phyloP scores from a whole-genome alignment of 208 protist genomes.

The Acanthamoeba lenticulata region DNA sequence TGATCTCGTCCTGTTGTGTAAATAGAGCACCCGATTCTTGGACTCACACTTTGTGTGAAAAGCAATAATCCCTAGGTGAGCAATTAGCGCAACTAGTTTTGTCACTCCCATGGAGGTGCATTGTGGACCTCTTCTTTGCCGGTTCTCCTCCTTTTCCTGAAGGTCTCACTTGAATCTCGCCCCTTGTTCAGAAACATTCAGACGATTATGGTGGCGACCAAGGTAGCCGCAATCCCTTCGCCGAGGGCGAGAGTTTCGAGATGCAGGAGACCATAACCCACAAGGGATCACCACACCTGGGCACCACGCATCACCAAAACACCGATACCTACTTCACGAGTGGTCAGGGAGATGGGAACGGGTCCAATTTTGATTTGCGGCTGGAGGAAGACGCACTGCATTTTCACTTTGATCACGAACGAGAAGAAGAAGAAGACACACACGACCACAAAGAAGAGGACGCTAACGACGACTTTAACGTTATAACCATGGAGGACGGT shows the following conservation, averaged over 20 bases:
- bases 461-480: neutral
- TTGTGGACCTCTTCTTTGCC: too few species aligned
- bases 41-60: neutral
- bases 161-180: neutral
- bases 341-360: neutral
- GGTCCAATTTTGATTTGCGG: neutral
- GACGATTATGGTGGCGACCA: neutral
- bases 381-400: neutral
- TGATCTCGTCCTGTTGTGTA: neutral
- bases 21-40: neutral
- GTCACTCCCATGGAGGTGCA: neutral
- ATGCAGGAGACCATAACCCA: neutral
- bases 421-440: neutral
- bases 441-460: neutral
- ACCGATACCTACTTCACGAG: neutral
- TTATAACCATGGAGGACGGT: neutral
- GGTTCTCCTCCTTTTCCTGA: too few species aligned
- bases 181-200: neutral
- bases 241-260: neutral
- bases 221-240: neutral
- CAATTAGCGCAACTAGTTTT: neutral
- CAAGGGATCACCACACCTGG: neutral
- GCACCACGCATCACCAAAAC: neutral
- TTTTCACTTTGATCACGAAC: neutral
- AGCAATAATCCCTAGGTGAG: too few species aligned